Evolutionary conservation across 1,139 yeast genomes (phyloP), one percentile per base, ranked within the genome.

Genomic region (Arxiozyma heterogenica): DNA sequence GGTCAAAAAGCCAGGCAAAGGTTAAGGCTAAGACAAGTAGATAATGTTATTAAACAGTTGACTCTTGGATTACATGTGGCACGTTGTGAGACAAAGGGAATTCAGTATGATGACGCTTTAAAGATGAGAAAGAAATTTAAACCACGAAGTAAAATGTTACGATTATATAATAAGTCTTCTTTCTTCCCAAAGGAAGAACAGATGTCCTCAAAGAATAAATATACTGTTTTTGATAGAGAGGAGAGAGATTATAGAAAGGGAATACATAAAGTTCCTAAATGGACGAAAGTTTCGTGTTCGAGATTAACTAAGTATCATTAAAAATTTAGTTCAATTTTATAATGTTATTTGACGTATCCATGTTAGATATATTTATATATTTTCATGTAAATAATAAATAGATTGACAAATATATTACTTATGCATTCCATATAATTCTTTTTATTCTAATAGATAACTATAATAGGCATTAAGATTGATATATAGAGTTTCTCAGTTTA

Each of bases 241-340:
- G 79, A 83, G 15, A 81, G 78, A 65, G 84, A 84, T 38, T 93
- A 91, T 72, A 81, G 98, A 74, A 93, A 90, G 73, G 83, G 94
- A 60, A 82, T 87, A 30, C 98, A 93, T 68, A 81, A 76, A 69
- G 86, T 84, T 41, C 95, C 95, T 22, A 86, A 88, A 65, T 89
- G 95, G 95, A 91, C 98, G 54, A 88, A 86, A 73, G 70, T 81
- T 59, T 82, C 95, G 18, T 79, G 85, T 69, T 82, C 97, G 74
- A 81, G 79, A 55, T 86, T 87, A 65, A 97, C 97, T 49, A 78
- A 80, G 59, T 80, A 86, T 69, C 88, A 84, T 71, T 90, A 76
- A 67, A 15, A 45, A 43, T 22, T 12, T 23, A 23, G 6, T 23
- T 23, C 6, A 4, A 6, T 23, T 23, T 4, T 23, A 15, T 15